Conservation (phyloP, 1,284 basidiomycete species). For the Leccinum fallax region DNA sequence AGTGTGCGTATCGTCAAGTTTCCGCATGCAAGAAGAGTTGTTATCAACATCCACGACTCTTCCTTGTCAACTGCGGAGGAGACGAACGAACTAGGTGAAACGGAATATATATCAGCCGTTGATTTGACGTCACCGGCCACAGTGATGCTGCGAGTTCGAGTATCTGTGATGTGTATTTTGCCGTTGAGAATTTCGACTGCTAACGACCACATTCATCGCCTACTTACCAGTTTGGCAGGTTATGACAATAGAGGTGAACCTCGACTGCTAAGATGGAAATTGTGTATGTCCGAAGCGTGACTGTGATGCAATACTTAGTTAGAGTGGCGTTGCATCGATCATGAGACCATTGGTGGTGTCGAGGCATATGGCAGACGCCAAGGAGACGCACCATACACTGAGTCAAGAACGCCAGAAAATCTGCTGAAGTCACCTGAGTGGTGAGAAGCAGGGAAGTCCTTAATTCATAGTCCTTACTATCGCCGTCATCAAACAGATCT, state of each 20-base stretch:
- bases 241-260: not conserved
- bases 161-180: not conserved
- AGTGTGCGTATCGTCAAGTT: not conserved
- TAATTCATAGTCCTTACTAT: not conserved
- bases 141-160: not conserved
- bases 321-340: slow-evolving; percentile 47
- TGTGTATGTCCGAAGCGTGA: slow-evolving; percentile 19
- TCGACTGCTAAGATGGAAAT: slow-evolving; percentile 39
- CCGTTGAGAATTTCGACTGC: not conserved
- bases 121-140: not conserved
- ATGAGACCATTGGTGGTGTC: slow-evolving; percentile 44
- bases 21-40: not conserved
- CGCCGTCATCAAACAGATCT: not conserved
- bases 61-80: not conserved
- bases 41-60: not conserved
- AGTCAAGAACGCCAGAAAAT: not conserved
- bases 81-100: not conserved
- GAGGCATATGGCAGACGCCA: slow-evolving; percentile 49
- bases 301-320: slow-evolving; percentile 34
- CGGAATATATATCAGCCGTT: not conserved
- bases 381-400: slow-evolving; percentile 21
- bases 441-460: not conserved
- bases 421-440: not conserved
- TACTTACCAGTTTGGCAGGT: not conserved
- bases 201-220: not conserved